These are phyloP conservation scores for Haberlea rhodopensis DNA, from an alignment of 257 asterid genomes.

Conservation along the genomic window DNA sequence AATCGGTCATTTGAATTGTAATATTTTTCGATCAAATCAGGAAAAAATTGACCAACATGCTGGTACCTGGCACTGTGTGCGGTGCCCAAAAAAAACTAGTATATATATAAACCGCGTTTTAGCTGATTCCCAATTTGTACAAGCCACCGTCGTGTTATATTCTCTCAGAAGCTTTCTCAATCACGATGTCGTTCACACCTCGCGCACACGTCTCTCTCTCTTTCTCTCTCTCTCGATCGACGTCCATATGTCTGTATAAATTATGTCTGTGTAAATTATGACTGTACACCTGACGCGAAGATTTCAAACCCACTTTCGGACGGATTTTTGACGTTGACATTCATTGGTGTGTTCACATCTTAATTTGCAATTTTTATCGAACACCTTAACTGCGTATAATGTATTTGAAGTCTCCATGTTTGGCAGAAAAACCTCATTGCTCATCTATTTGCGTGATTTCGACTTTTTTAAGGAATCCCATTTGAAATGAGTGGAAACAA, in stretches of 20 bases:
- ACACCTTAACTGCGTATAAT: constrained; percentile 33
- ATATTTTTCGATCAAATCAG: too few relatives aligned
- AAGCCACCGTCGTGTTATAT: constrained; percentile 27
- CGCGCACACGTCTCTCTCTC: constrained; percentile 47
- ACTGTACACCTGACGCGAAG: constrained; percentile 21
- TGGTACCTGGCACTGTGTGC: too few relatives aligned
- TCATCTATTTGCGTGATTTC: background rate
- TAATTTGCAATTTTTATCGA: constrained; percentile 43
- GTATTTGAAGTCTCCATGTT: constrained; percentile 22
- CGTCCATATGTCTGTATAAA: background rate
- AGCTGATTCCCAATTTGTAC: constrained; percentile 8
- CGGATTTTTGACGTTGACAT: constrained; percentile 37
- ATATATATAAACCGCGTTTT: too few relatives aligned
- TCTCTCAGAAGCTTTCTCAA: constrained; percentile 39
- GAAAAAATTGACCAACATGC: too few relatives aligned
- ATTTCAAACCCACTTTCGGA: constrained; percentile 37
- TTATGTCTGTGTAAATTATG: too few relatives aligned
- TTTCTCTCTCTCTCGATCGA: too few relatives aligned
- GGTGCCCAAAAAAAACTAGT: too few relatives aligned
- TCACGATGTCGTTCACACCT: constrained; percentile 49
- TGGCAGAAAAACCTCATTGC: constrained; percentile 26
- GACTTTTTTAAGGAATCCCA: constrained; percentile 2
- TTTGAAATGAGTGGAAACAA: constrained; percentile 48
- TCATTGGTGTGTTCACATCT: constrained; percentile 42
- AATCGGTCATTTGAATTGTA: too few relatives aligned